Conservation (phyloP, 352 stramenopile genomes). For the Elongisporangium senticosum region DNA sequence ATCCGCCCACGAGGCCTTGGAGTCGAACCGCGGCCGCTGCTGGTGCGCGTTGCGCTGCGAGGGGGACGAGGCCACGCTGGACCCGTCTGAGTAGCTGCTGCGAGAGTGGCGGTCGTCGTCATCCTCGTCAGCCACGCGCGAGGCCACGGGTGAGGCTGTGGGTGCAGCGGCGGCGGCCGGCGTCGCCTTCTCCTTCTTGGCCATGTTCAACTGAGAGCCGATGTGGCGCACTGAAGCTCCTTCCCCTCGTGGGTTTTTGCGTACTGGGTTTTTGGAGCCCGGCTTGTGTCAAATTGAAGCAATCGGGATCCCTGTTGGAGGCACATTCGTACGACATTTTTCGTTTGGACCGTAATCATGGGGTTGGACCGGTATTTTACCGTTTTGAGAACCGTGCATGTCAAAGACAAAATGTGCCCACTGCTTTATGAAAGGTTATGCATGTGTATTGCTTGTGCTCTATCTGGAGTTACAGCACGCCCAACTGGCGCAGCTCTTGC, state of each 20-base stretch:
- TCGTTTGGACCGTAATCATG: no score
- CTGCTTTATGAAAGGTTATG: no score
- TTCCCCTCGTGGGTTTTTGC: neutral
- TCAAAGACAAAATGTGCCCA: no score
- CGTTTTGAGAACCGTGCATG: no score
- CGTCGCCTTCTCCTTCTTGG: neutral
- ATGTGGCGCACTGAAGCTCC: neutral
- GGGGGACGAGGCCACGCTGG: constrained; percentile 47
- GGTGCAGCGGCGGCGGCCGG: neutral
- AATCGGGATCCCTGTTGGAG: neutral
- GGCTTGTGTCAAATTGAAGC: neutral
- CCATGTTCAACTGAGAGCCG: neutral
- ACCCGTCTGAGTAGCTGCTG: constrained; percentile 50
- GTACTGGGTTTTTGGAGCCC: neutral
- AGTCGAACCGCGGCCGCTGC: constrained; percentile 73
- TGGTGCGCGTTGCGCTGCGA: constrained; percentile 28
- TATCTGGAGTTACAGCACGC: constrained; percentile 25
- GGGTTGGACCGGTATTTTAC: no score
- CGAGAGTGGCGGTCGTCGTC: neutral
- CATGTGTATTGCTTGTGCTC: neutral
- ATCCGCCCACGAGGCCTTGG: constrained; percentile 76
- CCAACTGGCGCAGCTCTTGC: constrained; percentile 44
- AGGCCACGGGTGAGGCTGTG: neutral
- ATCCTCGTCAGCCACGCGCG: constrained; percentile 3
- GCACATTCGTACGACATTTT: neutral